phyloP scores from a whole-genome alignment of 306 rosid genomes.

The Malus asiatica region DNA sequence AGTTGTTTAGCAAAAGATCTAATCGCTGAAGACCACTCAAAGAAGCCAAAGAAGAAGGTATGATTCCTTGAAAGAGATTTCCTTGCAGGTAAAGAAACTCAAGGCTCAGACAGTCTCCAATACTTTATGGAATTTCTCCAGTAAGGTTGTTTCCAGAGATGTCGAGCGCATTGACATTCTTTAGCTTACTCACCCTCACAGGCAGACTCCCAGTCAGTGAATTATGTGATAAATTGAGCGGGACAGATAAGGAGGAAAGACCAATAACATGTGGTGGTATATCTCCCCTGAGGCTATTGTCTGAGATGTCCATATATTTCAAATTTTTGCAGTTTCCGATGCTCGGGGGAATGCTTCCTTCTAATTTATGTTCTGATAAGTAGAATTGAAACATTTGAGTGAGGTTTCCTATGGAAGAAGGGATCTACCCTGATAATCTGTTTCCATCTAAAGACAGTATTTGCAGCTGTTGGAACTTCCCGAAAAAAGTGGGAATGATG shows the following conservation, averaged over 20 bases:
- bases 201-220: constrained; percentile 24
- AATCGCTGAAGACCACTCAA: constrained; percentile 15
- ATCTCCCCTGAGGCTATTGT: constrained; percentile 20
- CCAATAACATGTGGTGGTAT: constrained; percentile 16
- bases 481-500: constrained; percentile 18
- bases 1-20: constrained; percentile 29
- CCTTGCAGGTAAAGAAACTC: constrained; percentile 19
- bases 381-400: background rate
- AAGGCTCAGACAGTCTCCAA: constrained; percentile 21
- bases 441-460: background rate
- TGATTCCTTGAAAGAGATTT: constrained; percentile 12
- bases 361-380: constrained; percentile 8
- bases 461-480: constrained; percentile 14
- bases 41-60: constrained; percentile 34
- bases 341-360: constrained; percentile 29
- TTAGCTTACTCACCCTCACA: constrained; percentile 2
- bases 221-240: constrained; percentile 26
- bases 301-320: background rate
- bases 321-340: constrained; percentile 13
- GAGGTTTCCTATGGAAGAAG: constrained; percentile 24
- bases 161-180: constrained; percentile 4
- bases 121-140: constrained; percentile 22
- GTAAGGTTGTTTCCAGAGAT: constrained; percentile 24
- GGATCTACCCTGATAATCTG: constrained; percentile 16
- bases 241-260: background rate